phyloP scores from a whole-genome alignment of 345 rosid genomes.

The Linum tenue region DNA sequence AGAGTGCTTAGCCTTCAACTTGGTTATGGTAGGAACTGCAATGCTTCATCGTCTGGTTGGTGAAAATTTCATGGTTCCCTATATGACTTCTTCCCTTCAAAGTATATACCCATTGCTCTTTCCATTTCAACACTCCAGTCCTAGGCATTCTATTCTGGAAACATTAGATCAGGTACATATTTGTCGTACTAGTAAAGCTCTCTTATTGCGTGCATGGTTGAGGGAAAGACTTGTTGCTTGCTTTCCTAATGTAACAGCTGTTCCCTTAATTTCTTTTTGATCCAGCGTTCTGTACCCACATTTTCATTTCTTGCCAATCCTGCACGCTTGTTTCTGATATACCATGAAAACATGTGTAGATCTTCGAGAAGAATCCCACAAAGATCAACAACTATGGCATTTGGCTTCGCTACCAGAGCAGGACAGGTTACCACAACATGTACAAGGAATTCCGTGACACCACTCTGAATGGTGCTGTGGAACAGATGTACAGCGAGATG shows the following conservation, averaged over 20 bases:
- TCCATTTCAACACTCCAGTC: neutral
- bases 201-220: neutral
- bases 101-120: neutral
- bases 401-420: neutral
- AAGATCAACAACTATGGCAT: neutral
- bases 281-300: too few species aligned
- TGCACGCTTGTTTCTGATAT: too few species aligned
- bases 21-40: neutral
- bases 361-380: neutral
- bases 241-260: too few species aligned
- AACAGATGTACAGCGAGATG: neutral
- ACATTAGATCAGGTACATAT: neutral
- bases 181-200: too few species aligned
- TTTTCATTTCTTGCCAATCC: too few species aligned
- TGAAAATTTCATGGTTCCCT: neutral
- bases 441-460: neutral
- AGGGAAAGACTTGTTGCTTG: neutral
- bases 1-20: too few species aligned
- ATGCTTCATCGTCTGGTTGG: neutral
- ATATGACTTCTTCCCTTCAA: neutral
- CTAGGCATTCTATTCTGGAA: neutral
- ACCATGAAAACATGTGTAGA: neutral
- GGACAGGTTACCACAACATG: neutral
- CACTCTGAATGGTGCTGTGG: neutral
- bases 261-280: too few species aligned